Percentiles rank a stretch among this genome's conserved stretches.
These are phyloP conservation scores for Torrubiella hemipterigena DNA, from an alignment of 2,329 filamentous ascomycete species.

Conservation along the genomic window DNA sequence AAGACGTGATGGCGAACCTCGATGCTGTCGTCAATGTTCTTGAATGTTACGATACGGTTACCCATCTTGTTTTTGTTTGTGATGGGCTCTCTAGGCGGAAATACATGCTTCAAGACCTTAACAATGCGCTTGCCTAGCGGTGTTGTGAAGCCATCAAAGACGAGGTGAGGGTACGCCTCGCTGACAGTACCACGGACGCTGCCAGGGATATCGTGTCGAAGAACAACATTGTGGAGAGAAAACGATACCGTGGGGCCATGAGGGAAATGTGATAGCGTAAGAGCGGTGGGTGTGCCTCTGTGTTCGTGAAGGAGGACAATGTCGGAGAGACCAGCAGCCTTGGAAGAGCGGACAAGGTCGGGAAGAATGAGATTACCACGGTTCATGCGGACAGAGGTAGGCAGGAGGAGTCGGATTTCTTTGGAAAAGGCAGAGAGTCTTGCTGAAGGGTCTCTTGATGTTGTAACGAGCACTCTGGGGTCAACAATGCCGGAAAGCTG, in stretches of 20 bases:
- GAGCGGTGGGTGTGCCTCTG: constrained; percentile 78
- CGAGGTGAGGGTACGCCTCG: constrained; percentile 86
- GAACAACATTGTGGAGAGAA: constrained; percentile 81
- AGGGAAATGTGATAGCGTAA: constrained; percentile 79
- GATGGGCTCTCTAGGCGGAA: constrained; percentile 72
- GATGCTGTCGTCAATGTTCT: constrained; percentile 87
- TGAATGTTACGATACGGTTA: constrained; percentile 82
- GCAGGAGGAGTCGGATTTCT: constrained; percentile 73
- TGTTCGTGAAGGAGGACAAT: constrained; percentile 85
- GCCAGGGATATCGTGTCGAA: constrained; percentile 88
- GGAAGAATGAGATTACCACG: constrained; percentile 81
- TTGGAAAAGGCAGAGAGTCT: constrained; percentile 85
- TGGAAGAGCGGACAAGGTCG: constrained; percentile 72
- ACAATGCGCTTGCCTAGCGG: constrained; percentile 70
- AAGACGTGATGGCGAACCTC: constrained; percentile 79
- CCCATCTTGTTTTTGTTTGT: constrained; percentile 66
- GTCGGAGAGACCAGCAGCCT: constrained; percentile 70
- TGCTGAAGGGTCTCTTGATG: constrained; percentile 75
- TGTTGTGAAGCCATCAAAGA: constrained; percentile 88
- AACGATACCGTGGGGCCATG: constrained; percentile 75
- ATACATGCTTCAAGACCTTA: constrained; percentile 86
- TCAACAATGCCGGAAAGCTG: constrained; percentile 86
- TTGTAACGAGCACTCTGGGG: constrained; percentile 80
- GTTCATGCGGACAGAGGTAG: constrained; percentile 79
- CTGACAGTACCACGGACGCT: constrained; percentile 76